Conservation (phyloP, 257 asterid species). For the Verbena officinalis region DNA sequence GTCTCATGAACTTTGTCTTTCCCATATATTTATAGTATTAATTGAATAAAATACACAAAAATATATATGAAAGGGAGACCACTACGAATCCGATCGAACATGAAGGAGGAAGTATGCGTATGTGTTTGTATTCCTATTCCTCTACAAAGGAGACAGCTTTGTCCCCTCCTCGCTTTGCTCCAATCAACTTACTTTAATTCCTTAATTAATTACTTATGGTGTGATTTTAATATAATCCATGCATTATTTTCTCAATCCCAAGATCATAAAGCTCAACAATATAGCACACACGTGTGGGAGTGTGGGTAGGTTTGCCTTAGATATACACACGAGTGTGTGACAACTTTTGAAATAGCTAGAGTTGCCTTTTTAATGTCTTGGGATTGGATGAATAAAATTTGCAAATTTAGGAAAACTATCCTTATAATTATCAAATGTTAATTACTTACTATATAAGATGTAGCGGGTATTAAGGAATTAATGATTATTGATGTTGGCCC, state of each 20-base stretch:
- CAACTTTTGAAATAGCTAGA: constrained; percentile 13
- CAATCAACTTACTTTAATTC: constrained; percentile 29
- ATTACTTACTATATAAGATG: no score
- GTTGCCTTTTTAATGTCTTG: constrained; percentile 16
- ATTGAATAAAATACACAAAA: neutral
- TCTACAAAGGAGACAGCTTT: constrained; percentile 56
- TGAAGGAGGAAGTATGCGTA: constrained; percentile 41
- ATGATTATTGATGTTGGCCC: no score
- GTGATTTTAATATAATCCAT: constrained; percentile 14
- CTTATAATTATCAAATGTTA: no score
- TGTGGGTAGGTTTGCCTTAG: constrained; percentile 2
- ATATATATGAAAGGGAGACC: constrained; percentile 31
- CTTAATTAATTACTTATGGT: constrained; percentile 6
- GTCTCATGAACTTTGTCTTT: constrained; percentile 4
- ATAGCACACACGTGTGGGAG: neutral
- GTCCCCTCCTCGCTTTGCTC: constrained; percentile 38
- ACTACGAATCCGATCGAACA: constrained; percentile 48
- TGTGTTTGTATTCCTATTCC: constrained; percentile 57
- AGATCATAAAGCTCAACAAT: constrained; percentile 18
- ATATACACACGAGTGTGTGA: constrained; percentile 24
- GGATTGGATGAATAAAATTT: no score
- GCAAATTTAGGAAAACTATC: no score
- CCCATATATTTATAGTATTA: neutral
- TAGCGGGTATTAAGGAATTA: no score
- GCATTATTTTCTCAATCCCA: constrained; percentile 41